Evolutionary conservation across 768 basidiomycete genomes (phyloP).

Genomic region (Mycena crocata): DNA sequence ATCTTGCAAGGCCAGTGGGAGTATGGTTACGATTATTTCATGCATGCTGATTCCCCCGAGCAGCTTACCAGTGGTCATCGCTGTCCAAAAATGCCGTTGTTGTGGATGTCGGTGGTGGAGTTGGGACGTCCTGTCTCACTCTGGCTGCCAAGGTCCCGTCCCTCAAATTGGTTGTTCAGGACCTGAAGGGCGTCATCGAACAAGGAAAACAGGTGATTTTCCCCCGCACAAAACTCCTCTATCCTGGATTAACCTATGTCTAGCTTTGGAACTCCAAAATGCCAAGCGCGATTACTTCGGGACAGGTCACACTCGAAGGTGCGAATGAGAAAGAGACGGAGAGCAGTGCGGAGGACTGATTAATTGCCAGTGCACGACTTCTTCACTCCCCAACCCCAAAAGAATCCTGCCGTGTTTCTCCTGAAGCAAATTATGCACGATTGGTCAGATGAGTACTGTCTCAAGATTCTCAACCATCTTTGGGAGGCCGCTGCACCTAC

Average conservation of each 20-base stretch:
- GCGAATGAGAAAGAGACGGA: conserved; percentile 14
- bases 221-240: not conserved
- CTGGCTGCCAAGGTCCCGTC: conserved; percentile 49
- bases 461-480: conserved; percentile 51
- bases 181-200: conserved; percentile 63
- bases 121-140: conserved; percentile 58
- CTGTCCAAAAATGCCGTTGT: conserved; percentile 63
- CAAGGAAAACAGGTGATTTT: conserved; percentile 60
- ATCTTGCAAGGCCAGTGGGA: conserved; percentile 16
- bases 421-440: conserved; percentile 72
- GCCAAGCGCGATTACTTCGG: conserved; percentile 23
- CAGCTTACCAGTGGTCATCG: conserved; percentile 70
- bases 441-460: conserved; percentile 63
- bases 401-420: conserved; percentile 61
- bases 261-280: conserved; percentile 15
- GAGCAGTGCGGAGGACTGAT: no score
- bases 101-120: conserved; percentile 79
- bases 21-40: no score
- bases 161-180: conserved; percentile 71
- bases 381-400: conserved; percentile 59
- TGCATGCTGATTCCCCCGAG: not conserved
- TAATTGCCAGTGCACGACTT: conserved; percentile 58
- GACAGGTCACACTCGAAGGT: conserved; percentile 30
- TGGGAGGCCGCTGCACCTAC: conserved; percentile 47
- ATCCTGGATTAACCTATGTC: not conserved